Percentiles rank a stretch among this genome's conserved stretches.
phyloP scores from a whole-genome alignment of 139 green algal species.

The Dunaliella sp. region DNA sequence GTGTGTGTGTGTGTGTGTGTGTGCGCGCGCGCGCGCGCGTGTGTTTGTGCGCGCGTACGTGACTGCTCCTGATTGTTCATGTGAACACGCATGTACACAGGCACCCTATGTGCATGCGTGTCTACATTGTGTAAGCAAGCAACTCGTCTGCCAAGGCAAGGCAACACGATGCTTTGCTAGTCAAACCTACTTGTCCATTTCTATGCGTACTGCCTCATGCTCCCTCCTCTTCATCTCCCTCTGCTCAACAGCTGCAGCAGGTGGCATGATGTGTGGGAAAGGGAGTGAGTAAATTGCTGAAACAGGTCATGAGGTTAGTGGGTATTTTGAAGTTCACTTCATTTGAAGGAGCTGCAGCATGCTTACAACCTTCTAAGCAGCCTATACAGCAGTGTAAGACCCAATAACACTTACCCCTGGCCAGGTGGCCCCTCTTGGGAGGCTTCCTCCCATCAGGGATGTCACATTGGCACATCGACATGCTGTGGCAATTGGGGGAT shows the following conservation, averaged over 20 bases:
- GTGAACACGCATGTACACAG: too few species aligned
- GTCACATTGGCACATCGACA: slow-evolving; percentile 19
- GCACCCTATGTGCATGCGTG: too few species aligned
- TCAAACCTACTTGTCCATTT: slow-evolving; percentile 47
- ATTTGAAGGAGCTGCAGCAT: too few species aligned
- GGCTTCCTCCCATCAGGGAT: slow-evolving; percentile 22
- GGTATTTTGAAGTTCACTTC: too few species aligned
- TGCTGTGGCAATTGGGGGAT: not conserved
- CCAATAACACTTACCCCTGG: slow-evolving; percentile 17
- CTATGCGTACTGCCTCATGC: slow-evolving; percentile 28
- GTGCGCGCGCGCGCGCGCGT: too few species aligned
- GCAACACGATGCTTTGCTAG: too few species aligned
- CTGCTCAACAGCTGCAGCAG: slow-evolving; percentile 46
- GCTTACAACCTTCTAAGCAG: not conserved
- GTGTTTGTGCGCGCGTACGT: too few species aligned
- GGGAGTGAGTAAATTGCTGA: not conserved
- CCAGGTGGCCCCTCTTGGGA: slow-evolving; percentile 17
- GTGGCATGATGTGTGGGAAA: not conserved
- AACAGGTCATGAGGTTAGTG: not conserved
- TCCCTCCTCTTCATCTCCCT: slow-evolving; percentile 37
- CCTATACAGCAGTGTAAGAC: too few species aligned
- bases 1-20: too few species aligned
- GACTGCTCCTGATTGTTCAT: too few species aligned
- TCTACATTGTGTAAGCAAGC: too few species aligned
- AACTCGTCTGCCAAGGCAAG: too few species aligned